Base-by-base conservation (phyloP, 148 eudicot species). In the Fagopyrum esculentum region DNA sequence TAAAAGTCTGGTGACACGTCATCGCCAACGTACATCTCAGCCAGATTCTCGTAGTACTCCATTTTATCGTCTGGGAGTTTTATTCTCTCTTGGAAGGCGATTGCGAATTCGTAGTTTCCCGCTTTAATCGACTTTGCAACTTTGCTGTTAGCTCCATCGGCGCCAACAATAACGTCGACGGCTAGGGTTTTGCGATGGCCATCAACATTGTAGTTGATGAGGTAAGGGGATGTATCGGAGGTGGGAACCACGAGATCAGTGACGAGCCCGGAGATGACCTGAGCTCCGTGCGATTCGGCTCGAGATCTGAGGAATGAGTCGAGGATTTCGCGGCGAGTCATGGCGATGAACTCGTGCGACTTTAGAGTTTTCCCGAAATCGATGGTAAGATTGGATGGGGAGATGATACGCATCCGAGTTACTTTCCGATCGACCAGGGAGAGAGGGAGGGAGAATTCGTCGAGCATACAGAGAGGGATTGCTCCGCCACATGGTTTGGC, bases 401-500 rank as follows among this genome's bases (percentile, higher is more conserved):
- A 94, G 48, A 91, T 83, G 80, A 94, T 88, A 52, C 86, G 86
- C 93, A 91, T 89, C 64, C 87, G 88, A 9, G 93, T 89, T 45
- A 94, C 98, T 46, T 83, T 85, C 12, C 98, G 86, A 80, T 94
- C 96, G 71, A 93, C 82, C 76, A 93, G 83, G 16, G 82, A 60
- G 10, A 61, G 35, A 12, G 96, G 97, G 84, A 94, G 88, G 29
- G 78, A 61, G 81, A 91, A 94, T 80, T 94, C 96, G 47, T 89
- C 93, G 56, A 91, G 90, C 97, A 94, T 94, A 52, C 97, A 94
- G 4, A 93, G 85, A 0, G 98, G 98, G 63, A 93, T 89, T 4
- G 98, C 98, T 56, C 97, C 97, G 45, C 97, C 98, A 81, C 98
- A 93, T 19, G 98, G 97, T 78, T 93, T 93, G 49, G 98, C 90